Base-by-base conservation (phyloP, 169 alveolate species). In the Plasmodium gonderi region DNA sequence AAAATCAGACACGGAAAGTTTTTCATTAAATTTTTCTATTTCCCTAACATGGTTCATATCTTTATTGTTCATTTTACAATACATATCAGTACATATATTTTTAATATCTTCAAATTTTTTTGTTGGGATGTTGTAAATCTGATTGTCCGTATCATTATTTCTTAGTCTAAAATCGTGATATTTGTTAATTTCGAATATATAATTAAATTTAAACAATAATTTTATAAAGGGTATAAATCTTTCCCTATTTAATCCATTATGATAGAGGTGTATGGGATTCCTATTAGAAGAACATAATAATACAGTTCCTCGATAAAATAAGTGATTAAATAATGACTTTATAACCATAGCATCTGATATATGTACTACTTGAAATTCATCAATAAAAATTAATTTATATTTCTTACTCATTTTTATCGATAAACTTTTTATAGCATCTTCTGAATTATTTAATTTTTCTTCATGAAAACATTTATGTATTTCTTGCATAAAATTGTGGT, bases 271-370 rank as follows among this genome's bases (percentile, higher is more conserved):
- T 51, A 91, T 95, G 9, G 97, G 97, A 20, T 95, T 90, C 47
- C 96, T 45, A 89, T 95, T 95, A 33, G 96, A 91, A 2, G 97
- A 92, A 75, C 95, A 94, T 17, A 95, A 65, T 81, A 95, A 89
- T 42, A 92, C 92, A 0, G 94, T 80, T 2, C 95, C 67, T 79
- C 83, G 95, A 60, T 94, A 90, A 91, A 95, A 95, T 23, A 95
- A 64, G 17, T 87, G 93, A 29, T 94, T 92, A 80, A 95, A 95
- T 14, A 95, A 91, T 1, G 96, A 93, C 81, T 94, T 95, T 14
- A 95, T 95, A 29, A 95, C 78, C 97, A 95, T 95, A 14, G 97
- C 97, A 64, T 95, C 97, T 12, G 97, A 92, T 77, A 95, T 95
- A 82, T 95, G 97, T 40, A 93, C 95, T 38, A 95, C 96, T 79